Percentiles rank a stretch among this genome's conserved stretches.
phyloP scores from a whole-genome alignment of 192 early-diverging fungal species.

The Coemansia sp. region DNA sequence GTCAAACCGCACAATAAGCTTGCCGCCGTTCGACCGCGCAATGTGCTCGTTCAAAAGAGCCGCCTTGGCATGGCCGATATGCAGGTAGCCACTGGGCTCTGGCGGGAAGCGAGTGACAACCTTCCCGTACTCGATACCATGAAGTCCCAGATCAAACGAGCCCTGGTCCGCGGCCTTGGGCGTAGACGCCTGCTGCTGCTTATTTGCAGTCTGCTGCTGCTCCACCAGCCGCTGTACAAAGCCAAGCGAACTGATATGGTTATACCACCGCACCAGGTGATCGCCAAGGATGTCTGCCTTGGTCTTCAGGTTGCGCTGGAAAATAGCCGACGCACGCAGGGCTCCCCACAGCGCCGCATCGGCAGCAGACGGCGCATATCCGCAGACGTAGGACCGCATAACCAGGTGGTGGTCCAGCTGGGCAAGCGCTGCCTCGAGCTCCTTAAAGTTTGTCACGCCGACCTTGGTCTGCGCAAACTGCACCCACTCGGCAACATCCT shows the following conservation, averaged over 20 bases:
- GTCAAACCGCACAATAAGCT: slow-evolving; percentile 94
- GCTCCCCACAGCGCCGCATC: slow-evolving; percentile 90
- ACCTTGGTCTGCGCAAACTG: slow-evolving; percentile 69
- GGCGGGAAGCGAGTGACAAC: slow-evolving; percentile 99
- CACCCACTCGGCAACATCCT: slow-evolving; percentile 61
- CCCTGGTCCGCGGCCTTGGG: slow-evolving; percentile 73
- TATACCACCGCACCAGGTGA: slow-evolving; percentile 81
- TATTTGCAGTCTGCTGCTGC: slow-evolving; percentile 8
- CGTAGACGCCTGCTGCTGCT: slow-evolving; percentile 8
- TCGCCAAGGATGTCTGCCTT: slow-evolving; percentile 59
- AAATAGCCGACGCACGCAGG: slow-evolving; percentile 76
- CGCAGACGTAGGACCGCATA: slow-evolving; percentile 78
- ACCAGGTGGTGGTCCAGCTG: slow-evolving; percentile 80
- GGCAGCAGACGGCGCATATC: slow-evolving; percentile 72
- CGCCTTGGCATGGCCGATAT: slow-evolving; percentile 99
- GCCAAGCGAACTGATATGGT: slow-evolving; percentile 63
- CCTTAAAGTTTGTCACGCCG: slow-evolving; percentile 65
- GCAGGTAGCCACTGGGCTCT: slow-evolving; percentile 96
- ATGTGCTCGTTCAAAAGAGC: slow-evolving; percentile 97
- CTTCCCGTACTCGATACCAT: slow-evolving; percentile 75
- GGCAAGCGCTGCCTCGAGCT: slow-evolving; percentile 64
- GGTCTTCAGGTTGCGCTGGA: slow-evolving; percentile 77
- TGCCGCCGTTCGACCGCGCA: slow-evolving; percentile 86
- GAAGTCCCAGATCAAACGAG: slow-evolving; percentile 89
- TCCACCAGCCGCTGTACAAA: slow-evolving; percentile 53